These are phyloP conservation scores for Trypanosoma lewisi DNA, from an alignment of 208 protist species.

Conservation along the genomic window DNA sequence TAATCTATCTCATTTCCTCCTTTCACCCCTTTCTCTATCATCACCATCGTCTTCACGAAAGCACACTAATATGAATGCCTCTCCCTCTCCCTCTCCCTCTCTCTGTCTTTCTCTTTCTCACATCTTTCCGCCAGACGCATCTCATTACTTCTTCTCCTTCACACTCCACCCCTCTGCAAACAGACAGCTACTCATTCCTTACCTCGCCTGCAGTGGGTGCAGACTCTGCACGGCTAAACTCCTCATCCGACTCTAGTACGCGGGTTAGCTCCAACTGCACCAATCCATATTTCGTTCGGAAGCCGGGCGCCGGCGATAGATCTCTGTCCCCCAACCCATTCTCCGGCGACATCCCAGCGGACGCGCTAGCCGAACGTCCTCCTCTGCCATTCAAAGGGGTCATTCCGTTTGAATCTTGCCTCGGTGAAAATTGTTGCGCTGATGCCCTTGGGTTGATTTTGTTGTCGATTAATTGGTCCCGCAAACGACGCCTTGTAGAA, in stretches of 20 bases:
- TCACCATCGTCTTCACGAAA: background rate
- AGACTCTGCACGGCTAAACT: constrained; percentile 8
- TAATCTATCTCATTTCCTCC: background rate
- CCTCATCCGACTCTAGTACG: constrained; percentile 25
- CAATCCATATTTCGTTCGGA: constrained; percentile 64
- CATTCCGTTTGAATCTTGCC: background rate
- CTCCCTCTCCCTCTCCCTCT: background rate
- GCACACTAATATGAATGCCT: background rate
- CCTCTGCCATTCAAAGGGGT: background rate
- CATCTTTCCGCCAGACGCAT: constrained; percentile 12
- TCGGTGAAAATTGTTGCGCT: constrained; percentile 3
- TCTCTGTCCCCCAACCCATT: constrained; percentile 1
- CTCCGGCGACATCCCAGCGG: background rate
- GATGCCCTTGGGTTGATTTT: constrained; percentile 12
- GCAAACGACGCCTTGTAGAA: constrained; percentile 60
- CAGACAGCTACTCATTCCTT: background rate
- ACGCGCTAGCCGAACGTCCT: background rate
- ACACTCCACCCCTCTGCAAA: constrained; percentile 28
- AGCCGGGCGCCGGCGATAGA: background rate
- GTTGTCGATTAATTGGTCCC: constrained; percentile 39
- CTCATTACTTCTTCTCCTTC: constrained; percentile 38
- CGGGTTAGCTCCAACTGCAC: constrained; percentile 56
- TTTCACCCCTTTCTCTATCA: background rate
- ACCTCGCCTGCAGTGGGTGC: constrained; percentile 10
- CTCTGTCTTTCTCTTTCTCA: constrained; percentile 3